Conservation (phyloP, 2,329 filamentous ascomycete species). For the Neonectria coccinea region DNA sequence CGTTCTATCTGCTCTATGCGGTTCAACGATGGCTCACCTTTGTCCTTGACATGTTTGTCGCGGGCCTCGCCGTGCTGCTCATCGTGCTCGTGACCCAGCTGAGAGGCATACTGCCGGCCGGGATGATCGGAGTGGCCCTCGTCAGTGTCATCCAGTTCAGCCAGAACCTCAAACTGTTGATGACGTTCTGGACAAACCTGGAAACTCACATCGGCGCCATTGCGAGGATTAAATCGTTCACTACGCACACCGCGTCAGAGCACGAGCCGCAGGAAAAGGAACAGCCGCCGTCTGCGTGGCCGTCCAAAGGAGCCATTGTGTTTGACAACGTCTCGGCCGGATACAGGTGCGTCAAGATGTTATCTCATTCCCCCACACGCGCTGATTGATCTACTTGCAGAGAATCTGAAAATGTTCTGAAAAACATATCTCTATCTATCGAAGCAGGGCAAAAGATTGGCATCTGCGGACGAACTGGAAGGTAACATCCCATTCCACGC, state of each 20-base stretch:
- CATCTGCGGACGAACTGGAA: conserved; percentile 37
- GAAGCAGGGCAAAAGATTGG: conserved; percentile 35
- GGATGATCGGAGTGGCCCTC: conserved; percentile 42
- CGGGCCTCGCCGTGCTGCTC: conserved; percentile 35
- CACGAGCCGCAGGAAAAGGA: conserved; percentile 31
- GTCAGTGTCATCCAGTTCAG: conserved; percentile 48
- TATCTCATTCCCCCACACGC: not conserved
- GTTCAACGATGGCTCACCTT: conserved; percentile 44
- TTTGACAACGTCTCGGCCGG: conserved; percentile 69
- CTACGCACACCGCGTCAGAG: conserved; percentile 27
- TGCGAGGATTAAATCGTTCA: conserved; percentile 40
- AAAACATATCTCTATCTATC: conserved; percentile 23
- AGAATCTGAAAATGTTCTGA: conserved; percentile 22
- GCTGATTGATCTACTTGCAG: not conserved
- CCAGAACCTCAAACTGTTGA: conserved; percentile 45
- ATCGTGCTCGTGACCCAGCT: conserved; percentile 35
- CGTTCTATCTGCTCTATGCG: conserved; percentile 57
- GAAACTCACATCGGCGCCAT: conserved; percentile 47
- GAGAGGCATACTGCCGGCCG: conserved; percentile 23
- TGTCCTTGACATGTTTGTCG: conserved; percentile 42
- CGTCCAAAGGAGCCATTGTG: conserved; percentile 80
- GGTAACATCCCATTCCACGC: conserved; percentile 8
- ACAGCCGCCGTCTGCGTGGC: conserved; percentile 78
- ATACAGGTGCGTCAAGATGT: conserved; percentile 22
- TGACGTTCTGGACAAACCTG: conserved; percentile 49